Percentiles rank a stretch among this genome's conserved stretches.
phyloP scores from a whole-genome alignment of 257 asterid species.

The Sherardia arvensis region DNA sequence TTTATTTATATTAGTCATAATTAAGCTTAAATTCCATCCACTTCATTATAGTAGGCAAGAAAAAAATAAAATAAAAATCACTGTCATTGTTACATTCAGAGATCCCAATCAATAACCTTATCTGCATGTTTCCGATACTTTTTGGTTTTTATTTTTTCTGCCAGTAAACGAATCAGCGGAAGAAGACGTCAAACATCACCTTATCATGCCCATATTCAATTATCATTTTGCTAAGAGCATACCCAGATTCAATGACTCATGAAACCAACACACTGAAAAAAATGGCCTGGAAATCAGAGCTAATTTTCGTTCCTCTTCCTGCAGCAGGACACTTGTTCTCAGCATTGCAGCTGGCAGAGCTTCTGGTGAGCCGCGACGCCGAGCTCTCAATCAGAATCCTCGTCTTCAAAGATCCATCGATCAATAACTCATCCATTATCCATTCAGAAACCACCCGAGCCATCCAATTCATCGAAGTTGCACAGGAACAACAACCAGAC shows the following conservation, averaged over 20 bases:
- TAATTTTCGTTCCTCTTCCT: slow-evolving; percentile 7
- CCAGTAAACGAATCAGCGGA: too few relatives aligned
- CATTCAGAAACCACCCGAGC: slow-evolving; percentile 6
- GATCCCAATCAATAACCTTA: not conserved
- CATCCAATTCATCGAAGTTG: slow-evolving; percentile 15
- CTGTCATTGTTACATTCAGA: too few relatives aligned
- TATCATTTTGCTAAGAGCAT: not conserved
- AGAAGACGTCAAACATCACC: not conserved
- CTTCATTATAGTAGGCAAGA: too few relatives aligned
- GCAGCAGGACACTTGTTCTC: slow-evolving; percentile 3
- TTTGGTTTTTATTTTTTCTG: too few relatives aligned
- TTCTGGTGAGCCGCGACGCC: not conserved
- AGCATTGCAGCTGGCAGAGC: not conserved
- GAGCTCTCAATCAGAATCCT: not conserved
- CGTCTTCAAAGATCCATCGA: slow-evolving; percentile 15
- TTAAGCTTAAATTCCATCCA: too few relatives aligned
- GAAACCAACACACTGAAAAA: not conserved
- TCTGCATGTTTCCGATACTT: not conserved
- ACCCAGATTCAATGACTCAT: too few relatives aligned
- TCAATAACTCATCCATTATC: not conserved
- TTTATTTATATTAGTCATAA: too few relatives aligned
- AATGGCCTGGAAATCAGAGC: not conserved
- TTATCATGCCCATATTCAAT: not conserved
- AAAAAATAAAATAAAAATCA: too few relatives aligned
- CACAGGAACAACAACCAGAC: not conserved